These are phyloP conservation scores for Paecilomyces sp. DNA, from an alignment of 2,329 filamentous ascomycete species.

Conservation along the genomic window DNA sequence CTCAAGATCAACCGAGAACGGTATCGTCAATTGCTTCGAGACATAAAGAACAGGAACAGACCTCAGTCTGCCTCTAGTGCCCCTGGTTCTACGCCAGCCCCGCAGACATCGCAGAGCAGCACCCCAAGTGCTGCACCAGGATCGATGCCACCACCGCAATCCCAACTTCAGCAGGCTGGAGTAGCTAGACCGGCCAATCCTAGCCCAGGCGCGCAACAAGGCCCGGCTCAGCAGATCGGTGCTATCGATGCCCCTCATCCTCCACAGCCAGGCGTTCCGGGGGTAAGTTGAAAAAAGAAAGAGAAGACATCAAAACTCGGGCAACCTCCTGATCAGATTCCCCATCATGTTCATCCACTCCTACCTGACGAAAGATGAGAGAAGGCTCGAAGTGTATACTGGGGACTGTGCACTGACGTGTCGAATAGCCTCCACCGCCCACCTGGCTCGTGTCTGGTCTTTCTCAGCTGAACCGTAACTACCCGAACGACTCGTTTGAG, in stretches of 20 bases:
- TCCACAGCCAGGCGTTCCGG: constrained; percentile 33
- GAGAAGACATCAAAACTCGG: constrained; percentile 2
- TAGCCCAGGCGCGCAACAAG: constrained; percentile 16
- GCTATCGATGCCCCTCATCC: constrained; percentile 40
- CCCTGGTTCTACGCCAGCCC: constrained; percentile 38
- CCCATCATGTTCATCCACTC: neutral
- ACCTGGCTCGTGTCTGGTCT: constrained; percentile 74
- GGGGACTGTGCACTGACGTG: constrained; percentile 4
- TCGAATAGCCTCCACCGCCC: constrained; percentile 68
- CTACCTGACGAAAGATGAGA: neutral
- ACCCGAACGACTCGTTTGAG: constrained; percentile 79
- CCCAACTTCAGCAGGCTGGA: constrained; percentile 15
- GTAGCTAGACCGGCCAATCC: constrained; percentile 14
- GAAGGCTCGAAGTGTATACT: neutral
- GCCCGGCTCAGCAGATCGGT: constrained; percentile 32
- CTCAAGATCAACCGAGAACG: constrained; percentile 67
- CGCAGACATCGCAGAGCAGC: constrained; percentile 38
- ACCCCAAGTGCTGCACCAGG: constrained; percentile 45
- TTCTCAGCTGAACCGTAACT: constrained; percentile 59
- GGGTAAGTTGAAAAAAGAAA: constrained; percentile 28
- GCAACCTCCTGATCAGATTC: constrained; percentile 11
- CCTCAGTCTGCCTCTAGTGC: constrained; percentile 22
- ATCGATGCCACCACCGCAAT: constrained; percentile 43
- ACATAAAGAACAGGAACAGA: constrained; percentile 40
- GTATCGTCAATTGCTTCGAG: constrained; percentile 58